Conservation (phyloP, 202 grass and related monocot species). For the Carex arenaria region DNA sequence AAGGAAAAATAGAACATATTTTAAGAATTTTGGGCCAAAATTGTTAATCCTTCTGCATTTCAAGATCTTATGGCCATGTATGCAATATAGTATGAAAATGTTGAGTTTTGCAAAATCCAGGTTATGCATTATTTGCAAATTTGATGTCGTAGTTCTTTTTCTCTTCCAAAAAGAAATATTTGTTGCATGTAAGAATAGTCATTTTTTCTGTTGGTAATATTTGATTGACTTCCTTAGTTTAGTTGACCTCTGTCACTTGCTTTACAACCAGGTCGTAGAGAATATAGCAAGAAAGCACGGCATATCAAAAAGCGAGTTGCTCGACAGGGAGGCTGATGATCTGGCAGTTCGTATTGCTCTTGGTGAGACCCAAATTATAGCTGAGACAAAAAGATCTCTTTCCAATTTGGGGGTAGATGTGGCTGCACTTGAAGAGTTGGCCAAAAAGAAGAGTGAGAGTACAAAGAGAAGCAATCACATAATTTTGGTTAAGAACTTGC, state of each 20-base stretch:
- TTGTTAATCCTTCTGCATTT: neutral
- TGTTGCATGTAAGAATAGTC: neutral
- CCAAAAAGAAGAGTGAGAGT: slow-evolving; percentile 69
- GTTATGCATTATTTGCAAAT: neutral
- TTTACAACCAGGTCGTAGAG: slow-evolving; percentile 65
- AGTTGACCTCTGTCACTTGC: neutral
- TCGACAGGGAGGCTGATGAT: slow-evolving; percentile 85
- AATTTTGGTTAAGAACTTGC: slow-evolving; percentile 94
- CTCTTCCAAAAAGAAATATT: neutral
- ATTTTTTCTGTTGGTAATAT: neutral
- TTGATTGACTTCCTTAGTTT: slow-evolving; percentile 1
- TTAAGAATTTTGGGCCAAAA: neutral
- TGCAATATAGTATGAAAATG: neutral
- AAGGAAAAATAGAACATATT: neutral
- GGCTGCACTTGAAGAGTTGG: slow-evolving; percentile 68
- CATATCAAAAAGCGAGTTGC: slow-evolving; percentile 75
- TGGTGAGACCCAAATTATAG: slow-evolving; percentile 78
- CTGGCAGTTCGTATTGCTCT: slow-evolving; percentile 83
- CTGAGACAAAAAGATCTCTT: slow-evolving; percentile 86
- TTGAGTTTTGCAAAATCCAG: neutral
- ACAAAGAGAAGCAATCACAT: slow-evolving; percentile 92
- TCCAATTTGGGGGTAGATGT: slow-evolving; percentile 78
- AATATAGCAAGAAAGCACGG: slow-evolving; percentile 93
- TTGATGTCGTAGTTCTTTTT: neutral
- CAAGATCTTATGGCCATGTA: neutral